These are phyloP conservation scores for Pichiaceae sp. DNA, from an alignment of 1,139 yeast genomes.

Conservation along the genomic window DNA sequence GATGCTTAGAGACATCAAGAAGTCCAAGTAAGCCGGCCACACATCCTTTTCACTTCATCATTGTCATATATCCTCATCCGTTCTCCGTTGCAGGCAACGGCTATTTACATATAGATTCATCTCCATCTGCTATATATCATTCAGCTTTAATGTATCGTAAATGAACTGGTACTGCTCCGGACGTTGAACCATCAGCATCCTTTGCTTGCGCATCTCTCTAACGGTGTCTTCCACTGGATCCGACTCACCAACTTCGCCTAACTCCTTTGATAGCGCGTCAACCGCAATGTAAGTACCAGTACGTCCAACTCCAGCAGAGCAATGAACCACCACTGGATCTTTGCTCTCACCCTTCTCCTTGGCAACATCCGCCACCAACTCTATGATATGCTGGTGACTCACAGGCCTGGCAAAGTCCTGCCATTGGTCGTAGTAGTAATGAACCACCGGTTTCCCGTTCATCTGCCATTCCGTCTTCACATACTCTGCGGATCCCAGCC, in stretches of 20 bases:
- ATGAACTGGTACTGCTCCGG: slow-evolving; percentile 22
- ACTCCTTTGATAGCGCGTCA: slow-evolving; percentile 28
- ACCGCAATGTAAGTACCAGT: slow-evolving; percentile 72
- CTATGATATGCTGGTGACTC: slow-evolving; percentile 32
- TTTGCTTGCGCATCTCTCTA: slow-evolving; percentile 16
- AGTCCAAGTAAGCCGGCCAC: slow-evolving; percentile 1
- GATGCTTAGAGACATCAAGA: slow-evolving; percentile 17
- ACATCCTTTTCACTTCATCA: neutral
- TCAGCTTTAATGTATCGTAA: slow-evolving; percentile 13
- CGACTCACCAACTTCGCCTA: slow-evolving; percentile 11
- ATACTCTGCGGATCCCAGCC: slow-evolving; percentile 5
- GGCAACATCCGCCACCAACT: slow-evolving; percentile 25
- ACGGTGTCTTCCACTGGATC: slow-evolving; percentile 19
- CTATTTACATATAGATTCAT: no score
- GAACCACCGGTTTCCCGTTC: slow-evolving; percentile 36
- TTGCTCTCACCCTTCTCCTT: slow-evolving; percentile 16
- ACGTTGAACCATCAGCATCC: slow-evolving; percentile 26
- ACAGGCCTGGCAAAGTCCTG: slow-evolving; percentile 36
- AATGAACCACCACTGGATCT: slow-evolving; percentile 50
- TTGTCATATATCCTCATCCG: neutral
- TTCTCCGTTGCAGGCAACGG: no score
- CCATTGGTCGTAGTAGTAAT: slow-evolving; percentile 37
- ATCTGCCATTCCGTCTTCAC: slow-evolving; percentile 16
- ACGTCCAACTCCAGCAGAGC: slow-evolving; percentile 83
- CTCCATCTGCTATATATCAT: neutral